phyloP scores from a whole-genome alignment of 108 stramenopile species.

The Skeletonema marinoi region DNA sequence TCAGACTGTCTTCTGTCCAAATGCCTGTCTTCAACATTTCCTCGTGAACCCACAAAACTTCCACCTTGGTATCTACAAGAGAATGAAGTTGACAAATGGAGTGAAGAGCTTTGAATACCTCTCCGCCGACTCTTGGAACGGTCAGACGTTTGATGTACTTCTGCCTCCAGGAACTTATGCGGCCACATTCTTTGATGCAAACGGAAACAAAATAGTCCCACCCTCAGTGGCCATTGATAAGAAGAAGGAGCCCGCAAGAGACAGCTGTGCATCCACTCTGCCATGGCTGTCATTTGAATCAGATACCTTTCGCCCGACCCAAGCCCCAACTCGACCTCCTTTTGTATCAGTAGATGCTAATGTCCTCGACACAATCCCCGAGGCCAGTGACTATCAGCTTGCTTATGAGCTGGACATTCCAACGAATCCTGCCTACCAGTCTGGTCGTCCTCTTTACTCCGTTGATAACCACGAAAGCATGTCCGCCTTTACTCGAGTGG shows the following conservation, averaged over 20 bases:
- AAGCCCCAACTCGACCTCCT: neutral
- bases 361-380: neutral
- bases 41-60: neutral
- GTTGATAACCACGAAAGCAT: neutral
- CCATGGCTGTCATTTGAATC: neutral
- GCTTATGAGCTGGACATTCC: neutral
- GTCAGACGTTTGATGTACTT: neutral
- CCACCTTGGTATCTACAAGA: conserved; percentile 3
- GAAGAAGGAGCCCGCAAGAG: conserved; percentile 3
- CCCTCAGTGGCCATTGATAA: neutral
- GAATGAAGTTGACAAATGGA: neutral
- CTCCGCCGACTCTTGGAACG: neutral
- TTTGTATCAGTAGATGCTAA: neutral
- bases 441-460: neutral
- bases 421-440: conserved; percentile 3
- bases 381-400: neutral
- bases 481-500: neutral
- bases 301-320: neutral
- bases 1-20: neutral
- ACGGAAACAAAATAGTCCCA: neutral
- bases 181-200: conserved; percentile 4
- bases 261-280: neutral
- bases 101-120: conserved; percentile 6
- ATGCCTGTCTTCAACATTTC: conserved; percentile 1
- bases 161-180: neutral